These are phyloP conservation scores for Metschnikowia drakensbergensis DNA, from an alignment of 805 yeast genomes.

Conservation along the genomic window DNA sequence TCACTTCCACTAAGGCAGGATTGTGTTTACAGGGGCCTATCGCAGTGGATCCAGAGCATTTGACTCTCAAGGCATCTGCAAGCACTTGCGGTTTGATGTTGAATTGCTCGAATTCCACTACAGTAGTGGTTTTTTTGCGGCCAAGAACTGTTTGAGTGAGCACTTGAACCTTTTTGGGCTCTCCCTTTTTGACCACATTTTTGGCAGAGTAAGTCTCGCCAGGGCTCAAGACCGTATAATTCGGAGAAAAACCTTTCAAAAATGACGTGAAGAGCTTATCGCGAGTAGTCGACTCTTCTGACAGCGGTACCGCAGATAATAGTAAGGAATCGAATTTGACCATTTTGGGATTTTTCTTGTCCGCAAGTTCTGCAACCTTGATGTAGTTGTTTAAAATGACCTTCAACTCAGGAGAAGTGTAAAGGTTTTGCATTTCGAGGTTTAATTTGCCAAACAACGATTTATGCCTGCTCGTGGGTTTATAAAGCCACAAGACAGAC, in stretches of 20 bases:
- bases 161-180: conserved; percentile 61
- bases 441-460: conserved; percentile 44
- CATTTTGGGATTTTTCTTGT: conserved; percentile 48
- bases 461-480: conserved; percentile 51
- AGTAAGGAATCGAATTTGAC: conserved; percentile 56
- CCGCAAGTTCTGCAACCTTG: conserved; percentile 45
- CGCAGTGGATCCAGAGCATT: conserved; percentile 88
- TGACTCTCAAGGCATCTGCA: conserved; percentile 64
- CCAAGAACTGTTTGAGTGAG: conserved; percentile 77
- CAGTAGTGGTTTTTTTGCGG: conserved; percentile 71
- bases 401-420: conserved; percentile 53
- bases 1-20: conserved; percentile 60
- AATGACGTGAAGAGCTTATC: conserved; percentile 45
- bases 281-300: conserved; percentile 30
- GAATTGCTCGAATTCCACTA: conserved; percentile 66
- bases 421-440: conserved; percentile 37
- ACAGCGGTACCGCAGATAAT: conserved; percentile 36
- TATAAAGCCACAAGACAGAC: conserved; percentile 43
- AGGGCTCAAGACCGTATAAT: conserved; percentile 47
- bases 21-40: conserved; percentile 56
- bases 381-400: conserved; percentile 55
- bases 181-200: conserved; percentile 46
- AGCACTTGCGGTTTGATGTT: conserved; percentile 60
- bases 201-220: conserved; percentile 27
- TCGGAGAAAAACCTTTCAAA: conserved; percentile 46